Evolutionary conservation across 257 asterid genomes (phyloP), one percentile per base, ranked within the genome.

Genomic region (Handroanthus guayacan): DNA sequence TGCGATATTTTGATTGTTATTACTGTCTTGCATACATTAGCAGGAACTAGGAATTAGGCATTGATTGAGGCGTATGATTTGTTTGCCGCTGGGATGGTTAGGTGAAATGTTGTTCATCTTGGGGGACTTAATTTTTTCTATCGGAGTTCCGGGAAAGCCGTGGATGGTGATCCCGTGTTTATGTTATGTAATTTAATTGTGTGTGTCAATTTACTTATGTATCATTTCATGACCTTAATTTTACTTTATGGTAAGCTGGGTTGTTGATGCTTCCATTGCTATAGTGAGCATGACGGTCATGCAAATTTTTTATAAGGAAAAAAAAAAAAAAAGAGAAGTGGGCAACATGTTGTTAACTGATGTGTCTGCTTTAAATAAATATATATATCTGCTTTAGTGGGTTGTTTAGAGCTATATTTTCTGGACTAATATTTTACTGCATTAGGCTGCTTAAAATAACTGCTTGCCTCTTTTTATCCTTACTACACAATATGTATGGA

Each of bases 111-210:
- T 34, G 64, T 54, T 4, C 41, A 56, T 56, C 1, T 66, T 67
- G 51, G 2, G 69, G 67, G 52, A 45, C 18, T 44, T 12, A 16
- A 6, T 56, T 34, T 45, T 13, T 52, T 31, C 36, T n/a, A n/a
- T 16, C 57, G 64, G 25, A 57, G 44, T 38, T 67, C 14, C 8
- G 71, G 45, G 18, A 37, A 9, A 12, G 34, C 34, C 17, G 12
- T 44, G 45, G 75, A 75, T 63, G 43, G 31, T 62, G 62, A 38
- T 17, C 36, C 47, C 55, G 11, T 62, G 38, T 41, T 57, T 61
- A 51, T 47, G 75, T 67, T 67, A 11, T 47, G 45, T 37, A 37
- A 7, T 9, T 31, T 10, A 38, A 9, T 48, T 48, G 18, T 25
- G 6, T 12, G 13, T 9, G 25, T 5, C 16, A 38, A 58, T 54